Conservation (phyloP, 345 rosid genomes). For the Linum tenue region DNA sequence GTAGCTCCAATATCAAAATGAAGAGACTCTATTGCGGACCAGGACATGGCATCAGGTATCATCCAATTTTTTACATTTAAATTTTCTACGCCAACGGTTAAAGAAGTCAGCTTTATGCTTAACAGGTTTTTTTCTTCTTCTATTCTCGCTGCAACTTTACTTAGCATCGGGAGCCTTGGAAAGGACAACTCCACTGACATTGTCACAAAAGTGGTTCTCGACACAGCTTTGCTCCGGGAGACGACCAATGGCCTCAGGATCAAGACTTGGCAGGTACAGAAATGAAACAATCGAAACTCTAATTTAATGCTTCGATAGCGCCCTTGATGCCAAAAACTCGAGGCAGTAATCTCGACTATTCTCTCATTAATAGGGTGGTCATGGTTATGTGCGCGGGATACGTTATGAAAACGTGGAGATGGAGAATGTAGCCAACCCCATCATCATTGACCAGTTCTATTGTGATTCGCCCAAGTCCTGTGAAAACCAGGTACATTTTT, state of each 20-base stretch:
- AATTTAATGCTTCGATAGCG: background rate
- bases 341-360: background rate
- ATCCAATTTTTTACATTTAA: background rate
- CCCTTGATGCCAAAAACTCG: background rate
- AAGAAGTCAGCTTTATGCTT: background rate
- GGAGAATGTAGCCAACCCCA: conserved; percentile 78
- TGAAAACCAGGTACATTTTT: conserved; percentile 58
- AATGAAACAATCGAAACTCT: background rate
- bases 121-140: background rate
- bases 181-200: conserved; percentile 63
- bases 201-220: conserved; percentile 77
- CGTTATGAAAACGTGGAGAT: conserved; percentile 74
- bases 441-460: conserved; percentile 91
- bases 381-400: conserved; percentile 76
- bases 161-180: conserved; percentile 93
- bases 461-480: conserved; percentile 81
- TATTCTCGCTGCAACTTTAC: background rate
- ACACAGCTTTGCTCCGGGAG: conserved; percentile 66
- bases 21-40: conserved; percentile 86
- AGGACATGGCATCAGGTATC: conserved; percentile 91
- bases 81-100: background rate
- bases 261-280: conserved; percentile 91
- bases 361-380: conserved; percentile 56
- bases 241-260: conserved; percentile 90
- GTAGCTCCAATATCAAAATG: conserved; percentile 71